A percentile compares a stretch with the other conserved stretches of the same genome.
phyloP scores from a whole-genome alignment of 73 alveolate species.

The Tetrahymena malaccensis region DNA sequence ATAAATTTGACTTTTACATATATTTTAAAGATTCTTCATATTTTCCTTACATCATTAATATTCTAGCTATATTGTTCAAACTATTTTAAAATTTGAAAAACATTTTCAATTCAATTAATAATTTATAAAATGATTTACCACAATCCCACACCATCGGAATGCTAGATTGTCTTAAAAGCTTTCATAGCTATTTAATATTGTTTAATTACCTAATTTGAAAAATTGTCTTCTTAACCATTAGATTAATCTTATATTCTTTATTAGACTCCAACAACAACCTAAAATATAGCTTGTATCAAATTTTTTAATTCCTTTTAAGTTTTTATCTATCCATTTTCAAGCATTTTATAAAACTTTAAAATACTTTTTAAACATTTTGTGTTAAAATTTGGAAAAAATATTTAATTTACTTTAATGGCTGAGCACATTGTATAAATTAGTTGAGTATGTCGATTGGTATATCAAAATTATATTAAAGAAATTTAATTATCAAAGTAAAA shows the following conservation, averaged over 20 bases:
- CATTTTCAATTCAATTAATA: no score
- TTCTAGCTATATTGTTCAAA: background rate
- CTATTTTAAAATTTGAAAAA: background rate
- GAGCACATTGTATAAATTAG: background rate
- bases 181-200: background rate
- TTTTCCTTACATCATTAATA: background rate
- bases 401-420: background rate
- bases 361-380: background rate
- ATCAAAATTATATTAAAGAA: background rate
- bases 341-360: background rate
- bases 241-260: background rate
- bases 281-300: background rate
- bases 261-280: background rate
- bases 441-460: background rate
- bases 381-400: no score
- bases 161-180: background rate
- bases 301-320: background rate
- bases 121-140: background rate
- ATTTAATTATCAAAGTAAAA: background rate
- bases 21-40: background rate
- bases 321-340: background rate
- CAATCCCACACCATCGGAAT: background rate
- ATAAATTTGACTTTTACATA: background rate
- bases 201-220: background rate
- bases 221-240: background rate